Conservation (phyloP, 805 yeast species). For the Blastobotrys parvus region DNA sequence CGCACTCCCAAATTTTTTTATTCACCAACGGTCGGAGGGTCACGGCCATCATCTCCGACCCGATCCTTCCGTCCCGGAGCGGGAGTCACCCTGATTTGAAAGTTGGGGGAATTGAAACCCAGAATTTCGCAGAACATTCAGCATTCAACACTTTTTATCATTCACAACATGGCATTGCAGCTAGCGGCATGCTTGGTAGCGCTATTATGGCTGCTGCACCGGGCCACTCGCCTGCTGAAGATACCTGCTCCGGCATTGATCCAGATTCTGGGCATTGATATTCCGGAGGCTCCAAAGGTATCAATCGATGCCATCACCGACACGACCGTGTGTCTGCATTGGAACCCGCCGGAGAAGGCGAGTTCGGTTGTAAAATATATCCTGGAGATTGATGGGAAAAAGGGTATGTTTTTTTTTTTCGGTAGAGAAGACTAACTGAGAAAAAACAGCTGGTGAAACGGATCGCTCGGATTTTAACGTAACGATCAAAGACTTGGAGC, state of each 20-base stretch:
- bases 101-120: too few relatives aligned
- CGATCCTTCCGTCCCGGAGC: too few relatives aligned
- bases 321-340: constrained; percentile 25
- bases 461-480: constrained; percentile 28
- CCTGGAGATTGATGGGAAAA: constrained; percentile 27
- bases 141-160: too few relatives aligned
- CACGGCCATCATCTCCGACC: too few relatives aligned
- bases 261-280: constrained; percentile 28
- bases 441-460: constrained; percentile 21
- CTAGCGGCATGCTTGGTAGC: constrained; percentile 14
- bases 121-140: too few relatives aligned
- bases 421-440: background rate
- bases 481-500: constrained; percentile 26
- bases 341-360: constrained; percentile 28
- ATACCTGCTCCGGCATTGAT: constrained; percentile 28
- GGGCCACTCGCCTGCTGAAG: constrained; percentile 27
- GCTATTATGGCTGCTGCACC: constrained; percentile 28
- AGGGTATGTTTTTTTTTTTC: constrained; percentile 13
- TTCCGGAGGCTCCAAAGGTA: constrained; percentile 28
- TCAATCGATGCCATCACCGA: constrained; percentile 25
- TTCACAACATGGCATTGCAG: constrained; percentile 1
- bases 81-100: too few relatives aligned
- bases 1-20: too few relatives aligned
- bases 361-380: constrained; percentile 23
- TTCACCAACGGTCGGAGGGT: too few relatives aligned